phyloP scores from a whole-genome alignment of 2,329 filamentous ascomycete genomes.

The Fusarium sp. region DNA sequence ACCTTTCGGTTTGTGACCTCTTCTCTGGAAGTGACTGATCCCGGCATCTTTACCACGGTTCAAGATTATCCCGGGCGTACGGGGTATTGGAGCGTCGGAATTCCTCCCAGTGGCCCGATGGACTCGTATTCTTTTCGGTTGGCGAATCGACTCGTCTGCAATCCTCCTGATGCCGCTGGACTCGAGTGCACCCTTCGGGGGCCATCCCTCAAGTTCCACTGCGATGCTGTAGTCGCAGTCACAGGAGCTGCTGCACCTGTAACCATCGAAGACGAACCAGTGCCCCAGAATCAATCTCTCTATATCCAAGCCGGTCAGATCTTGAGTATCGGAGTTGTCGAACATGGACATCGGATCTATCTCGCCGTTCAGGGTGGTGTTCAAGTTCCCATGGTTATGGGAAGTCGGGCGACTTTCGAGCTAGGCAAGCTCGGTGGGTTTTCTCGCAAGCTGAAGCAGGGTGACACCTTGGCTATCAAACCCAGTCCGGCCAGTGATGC shows the following conservation, averaged over 20 bases:
- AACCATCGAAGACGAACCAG: slow-evolving; percentile 43
- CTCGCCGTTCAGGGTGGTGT: slow-evolving; percentile 55
- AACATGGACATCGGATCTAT: slow-evolving; percentile 54
- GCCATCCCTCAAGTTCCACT: slow-evolving; percentile 55
- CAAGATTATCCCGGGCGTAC: slow-evolving; percentile 60
- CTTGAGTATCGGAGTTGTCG: slow-evolving; percentile 46
- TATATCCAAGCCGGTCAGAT: slow-evolving; percentile 46
- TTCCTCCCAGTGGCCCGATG: slow-evolving; percentile 61
- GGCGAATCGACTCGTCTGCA: slow-evolving; percentile 56
- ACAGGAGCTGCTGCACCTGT: slow-evolving; percentile 51
- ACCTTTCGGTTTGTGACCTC: slow-evolving; percentile 47
- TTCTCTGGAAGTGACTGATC: slow-evolving; percentile 56
- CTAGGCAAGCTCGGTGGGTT: slow-evolving; percentile 54
- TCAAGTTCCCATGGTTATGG: slow-evolving; percentile 52
- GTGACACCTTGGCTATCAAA: slow-evolving; percentile 50
- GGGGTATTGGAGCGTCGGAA: slow-evolving; percentile 57
- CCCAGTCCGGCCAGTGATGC: not conserved
- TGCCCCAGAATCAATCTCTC: slow-evolving; percentile 44
- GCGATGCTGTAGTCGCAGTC: slow-evolving; percentile 51
- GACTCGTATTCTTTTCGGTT: slow-evolving; percentile 56
- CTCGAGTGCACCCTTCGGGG: slow-evolving; percentile 56
- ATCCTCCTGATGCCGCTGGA: slow-evolving; percentile 48
- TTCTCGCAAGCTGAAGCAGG: slow-evolving; percentile 50
- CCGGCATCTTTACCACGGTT: slow-evolving; percentile 55
- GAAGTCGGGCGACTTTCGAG: slow-evolving; percentile 53